Base-by-base conservation (phyloP, 2,329 filamentous ascomycete species). In the Periconia sp. region DNA sequence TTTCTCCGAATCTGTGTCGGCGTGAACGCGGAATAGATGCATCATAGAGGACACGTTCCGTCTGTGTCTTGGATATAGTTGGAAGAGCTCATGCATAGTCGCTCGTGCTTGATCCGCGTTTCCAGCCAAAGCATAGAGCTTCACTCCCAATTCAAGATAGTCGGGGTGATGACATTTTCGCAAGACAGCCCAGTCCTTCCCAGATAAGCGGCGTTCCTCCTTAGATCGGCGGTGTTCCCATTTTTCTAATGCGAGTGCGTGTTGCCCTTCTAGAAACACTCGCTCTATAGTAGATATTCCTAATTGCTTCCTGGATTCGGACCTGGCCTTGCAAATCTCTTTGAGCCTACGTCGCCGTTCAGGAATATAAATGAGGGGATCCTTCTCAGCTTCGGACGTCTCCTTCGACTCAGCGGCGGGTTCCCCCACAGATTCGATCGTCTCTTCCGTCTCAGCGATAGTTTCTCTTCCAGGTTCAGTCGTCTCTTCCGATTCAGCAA, bases 21-120 rank as follows among this genome's bases (percentile, higher is more conserved):
- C 85, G 72, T 85, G 87, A 8, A 87, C 84, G 40, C 82, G 80
- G 52, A 95, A 88, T n/a, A 94, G 79, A 14, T 85, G 84, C 56
- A 92, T 74, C 50, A 89, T 72, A 42, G 87, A 79, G 6, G 85
- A 80, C 18, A 82, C 75, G 52, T 86, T 79, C 49, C 73, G 76
- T 2, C 76, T 64, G 3, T 8, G 3, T 27, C 10, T 11, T 14
- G 80, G 74, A 18, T 74, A 62, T 2, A 72, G 65, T 2, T 78
- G 70, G 11, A 86, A 74, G 2, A 89, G 77, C 46, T 77, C 79
- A 47, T 81, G 77, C 54, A 84, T 79, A 15, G 84, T 79, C 44
- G 80, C 72, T 49, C 84, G 76, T 2, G 87, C 87, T 53, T 82
- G 80, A 27, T 82, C 78, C n/a, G 85, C 62, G 50, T 89, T 79